Conservation (phyloP, 2,329 filamentous ascomycete species). For the Paramyrothecium roridum region DNA sequence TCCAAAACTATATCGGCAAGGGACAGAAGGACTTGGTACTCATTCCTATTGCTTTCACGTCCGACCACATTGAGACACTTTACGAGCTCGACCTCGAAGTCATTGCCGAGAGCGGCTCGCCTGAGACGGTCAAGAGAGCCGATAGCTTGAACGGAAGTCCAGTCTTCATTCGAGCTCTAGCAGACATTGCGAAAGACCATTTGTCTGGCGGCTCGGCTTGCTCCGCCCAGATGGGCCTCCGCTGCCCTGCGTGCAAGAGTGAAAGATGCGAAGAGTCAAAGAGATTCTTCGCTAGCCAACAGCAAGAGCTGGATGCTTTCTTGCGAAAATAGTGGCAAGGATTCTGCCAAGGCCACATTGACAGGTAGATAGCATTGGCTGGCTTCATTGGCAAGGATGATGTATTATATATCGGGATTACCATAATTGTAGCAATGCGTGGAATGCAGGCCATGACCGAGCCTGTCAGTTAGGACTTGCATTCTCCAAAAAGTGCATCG, state of each 20-base stretch:
- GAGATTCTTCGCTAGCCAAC: slow-evolving; percentile 56
- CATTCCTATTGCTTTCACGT: slow-evolving; percentile 95
- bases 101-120: slow-evolving; percentile 78
- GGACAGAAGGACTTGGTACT: slow-evolving; percentile 88
- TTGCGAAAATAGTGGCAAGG: slow-evolving; percentile 2
- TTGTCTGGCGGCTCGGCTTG: slow-evolving; percentile 65
- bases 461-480: no score
- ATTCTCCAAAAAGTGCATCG: no score
- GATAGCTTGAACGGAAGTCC: slow-evolving; percentile 90
- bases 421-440: no score
- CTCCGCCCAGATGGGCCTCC: slow-evolving; percentile 81
- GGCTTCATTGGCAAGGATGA: no score
- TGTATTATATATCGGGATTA: no score
- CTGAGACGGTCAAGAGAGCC: slow-evolving; percentile 80
- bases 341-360: no score
- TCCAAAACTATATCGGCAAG: slow-evolving; percentile 84
- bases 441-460: no score
- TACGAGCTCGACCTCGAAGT: slow-evolving; percentile 94
- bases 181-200: slow-evolving; percentile 81
- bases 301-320: slow-evolving; percentile 18
- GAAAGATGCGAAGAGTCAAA: slow-evolving; percentile 80
- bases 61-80: slow-evolving; percentile 97
- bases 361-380: no score
- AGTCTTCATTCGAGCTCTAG: slow-evolving; percentile 86
- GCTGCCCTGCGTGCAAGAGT: slow-evolving; percentile 91